Percentiles rank a stretch among this genome's conserved stretches.
These are phyloP conservation scores for Bruguiera parviflora DNA, from an alignment of 345 rosid genomes.

Conservation along the genomic window DNA sequence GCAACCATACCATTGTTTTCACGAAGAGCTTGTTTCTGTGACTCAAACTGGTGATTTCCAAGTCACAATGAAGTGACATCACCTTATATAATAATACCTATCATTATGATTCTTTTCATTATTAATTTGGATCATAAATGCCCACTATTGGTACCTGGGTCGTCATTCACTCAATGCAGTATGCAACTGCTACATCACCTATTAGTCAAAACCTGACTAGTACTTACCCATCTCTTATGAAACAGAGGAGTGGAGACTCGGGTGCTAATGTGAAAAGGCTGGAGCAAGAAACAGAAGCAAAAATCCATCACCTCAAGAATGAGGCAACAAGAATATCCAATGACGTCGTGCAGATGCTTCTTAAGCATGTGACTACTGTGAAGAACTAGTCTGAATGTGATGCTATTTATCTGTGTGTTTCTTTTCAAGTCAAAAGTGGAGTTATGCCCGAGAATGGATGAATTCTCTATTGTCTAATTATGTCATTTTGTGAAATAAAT, in stretches of 20 bases:
- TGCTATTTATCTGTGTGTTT: not conserved
- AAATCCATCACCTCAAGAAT: constrained; percentile 58
- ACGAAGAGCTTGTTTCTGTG: too few relatives aligned
- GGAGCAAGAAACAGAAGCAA: constrained; percentile 64
- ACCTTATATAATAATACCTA: too few relatives aligned
- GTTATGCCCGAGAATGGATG: too few relatives aligned
- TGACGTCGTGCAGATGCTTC: constrained; percentile 67
- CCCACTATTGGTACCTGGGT: too few relatives aligned
- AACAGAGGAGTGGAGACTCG: constrained; percentile 83
- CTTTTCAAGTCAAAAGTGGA: not conserved
- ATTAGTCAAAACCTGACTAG: constrained; percentile 11
- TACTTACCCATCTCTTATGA: not conserved
- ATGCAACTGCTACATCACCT: not conserved
- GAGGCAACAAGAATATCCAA: constrained; percentile 53
- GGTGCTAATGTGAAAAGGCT: constrained; percentile 88
- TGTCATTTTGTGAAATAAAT: too few relatives aligned
- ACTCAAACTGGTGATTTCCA: too few relatives aligned
- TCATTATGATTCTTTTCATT: too few relatives aligned
- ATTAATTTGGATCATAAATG: too few relatives aligned
- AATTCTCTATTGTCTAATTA: too few relatives aligned
- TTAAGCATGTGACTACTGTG: constrained; percentile 75
- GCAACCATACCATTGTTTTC: too few relatives aligned
- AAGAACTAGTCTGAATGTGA: constrained; percentile 45
- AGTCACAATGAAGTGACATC: too few relatives aligned
- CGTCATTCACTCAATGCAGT: too few relatives aligned